Evolutionary conservation across 257 asterid genomes (phyloP), one percentile per base, ranked within the genome.

Genomic region (Nicotiana knightiana): DNA sequence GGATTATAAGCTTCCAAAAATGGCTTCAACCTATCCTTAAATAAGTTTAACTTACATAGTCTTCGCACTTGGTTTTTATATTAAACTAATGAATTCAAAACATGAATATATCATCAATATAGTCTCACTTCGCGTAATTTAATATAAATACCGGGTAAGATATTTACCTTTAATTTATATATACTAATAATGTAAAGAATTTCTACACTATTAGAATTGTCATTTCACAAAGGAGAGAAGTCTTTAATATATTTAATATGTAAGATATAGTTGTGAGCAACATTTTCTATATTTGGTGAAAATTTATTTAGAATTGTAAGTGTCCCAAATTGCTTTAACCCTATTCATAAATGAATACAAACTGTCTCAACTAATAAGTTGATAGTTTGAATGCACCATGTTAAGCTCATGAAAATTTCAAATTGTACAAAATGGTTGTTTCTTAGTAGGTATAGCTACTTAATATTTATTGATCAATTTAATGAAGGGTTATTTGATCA

Each of bases 361-460:
- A 17, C 68, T 58, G 9, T 57, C 55, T 55, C 54, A 54, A 77
- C 81, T 54, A 54, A n/a, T n/a, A 30, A 58, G 59, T 78, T 33
- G 67, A 55, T 78, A 59, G 57, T 78, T 78, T 57, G 68, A 35
- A 62, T 68, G 35, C 15, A 28, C 10, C 59, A 80, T 37, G 57
- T 24, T 63, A 51, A 68, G 39, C 26, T 39, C 76, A 61, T 53
- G n/a, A 46, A 2, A 53, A 80, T 61, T 67, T 80, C 62, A 80
- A 43, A 24, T 37, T 61, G 39, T 39, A 39, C 26, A 26, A 39
- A 32, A 24, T 39, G 63, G 53, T 46, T 30, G 26, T 30, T 10
- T 1, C 32, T 80, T 2, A 61, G 63, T 80, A 62, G 82, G 58
- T 80, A 80, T 43, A 62, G 82, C 58, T 80, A 80, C 62, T 80